These are phyloP conservation scores for Fusarium odoratissimum DNA, from an alignment of 2,329 filamentous ascomycete species.

Conservation along the genomic window DNA sequence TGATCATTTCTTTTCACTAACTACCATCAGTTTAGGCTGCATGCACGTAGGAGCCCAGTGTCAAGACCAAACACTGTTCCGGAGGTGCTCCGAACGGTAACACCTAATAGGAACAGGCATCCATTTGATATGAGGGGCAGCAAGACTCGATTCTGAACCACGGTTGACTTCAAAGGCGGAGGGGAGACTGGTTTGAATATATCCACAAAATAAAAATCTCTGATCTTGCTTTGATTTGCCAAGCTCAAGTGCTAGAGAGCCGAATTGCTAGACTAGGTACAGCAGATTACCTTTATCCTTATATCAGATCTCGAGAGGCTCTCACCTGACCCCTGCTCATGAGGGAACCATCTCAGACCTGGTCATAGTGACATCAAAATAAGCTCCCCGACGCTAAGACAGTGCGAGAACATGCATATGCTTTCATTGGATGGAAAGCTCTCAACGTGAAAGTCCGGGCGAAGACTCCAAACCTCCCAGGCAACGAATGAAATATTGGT, in stretches of 20 bases:
- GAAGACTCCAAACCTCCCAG: neutral
- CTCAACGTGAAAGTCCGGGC: neutral
- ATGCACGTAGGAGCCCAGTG: neutral
- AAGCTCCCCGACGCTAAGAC: neutral
- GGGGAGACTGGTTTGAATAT: neutral
- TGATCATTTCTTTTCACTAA: neutral
- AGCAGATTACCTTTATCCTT: neutral
- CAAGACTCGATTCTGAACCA: neutral
- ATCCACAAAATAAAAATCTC: neutral
- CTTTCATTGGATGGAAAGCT: neutral
- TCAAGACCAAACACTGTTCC: neutral
- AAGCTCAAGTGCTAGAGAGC: neutral
- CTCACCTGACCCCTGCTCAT: neutral
- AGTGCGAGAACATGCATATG: neutral
- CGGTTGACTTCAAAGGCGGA: neutral
- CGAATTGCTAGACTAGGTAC: neutral
- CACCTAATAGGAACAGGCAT: neutral
- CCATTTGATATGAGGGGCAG: neutral
- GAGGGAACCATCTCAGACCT: neutral
- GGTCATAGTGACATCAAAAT: neutral
- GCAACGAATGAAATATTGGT: neutral
- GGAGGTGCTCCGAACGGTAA: conserved; percentile 17
- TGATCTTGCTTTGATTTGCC: neutral
- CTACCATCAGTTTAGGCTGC: neutral
- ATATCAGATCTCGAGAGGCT: neutral